Base-by-base conservation (phyloP, 768 basidiomycete species). In the Mycena polygramma region DNA sequence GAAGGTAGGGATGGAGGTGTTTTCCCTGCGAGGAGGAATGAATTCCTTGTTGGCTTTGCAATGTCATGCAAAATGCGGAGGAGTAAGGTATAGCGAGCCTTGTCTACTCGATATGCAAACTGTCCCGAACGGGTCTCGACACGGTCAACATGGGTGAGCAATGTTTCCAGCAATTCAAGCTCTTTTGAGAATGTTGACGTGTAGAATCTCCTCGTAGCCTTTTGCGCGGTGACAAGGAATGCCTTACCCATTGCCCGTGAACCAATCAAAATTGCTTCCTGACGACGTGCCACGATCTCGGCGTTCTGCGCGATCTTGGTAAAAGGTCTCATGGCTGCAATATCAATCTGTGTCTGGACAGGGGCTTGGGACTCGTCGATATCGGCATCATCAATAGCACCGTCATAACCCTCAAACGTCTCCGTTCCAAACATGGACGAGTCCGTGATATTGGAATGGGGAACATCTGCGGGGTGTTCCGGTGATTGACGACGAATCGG, bases 11-110 rank as follows among this genome's bases (percentile, higher is more conserved):
- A 22, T 4, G 60, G 48, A 37, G 48, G 48, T 10, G 36, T 51
- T 22, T 51, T 62, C 35, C 60, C 60, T 24, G 22, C 46, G 14
- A 62, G 17, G 5, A 17, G 35, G 30, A 62, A 62, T 17, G 35
- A 30, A 35, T n/a, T n/a, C 20, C 36, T 22, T 0, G n/a, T n/a
- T n/a, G n/a, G n/a, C n/a, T n/a, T n/a, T n/a, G n/a, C n/a, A n/a
- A n/a, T n/a, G n/a, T n/a, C 15, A 19, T 13, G 4, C 60, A 7
- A 15, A 9, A 53, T n/a, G n/a, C n/a, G n/a, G n/a, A n/a, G 51
- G 0, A 63, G 17, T 10, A 53, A 11, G 7, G 4, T 13, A 11
- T 43, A 63, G 15, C 39, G 14, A 30, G 13, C 17, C 7, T 41
- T 45, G 0, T 54, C 7, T 4, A 63, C 62, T 4, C 62, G 52